phyloP scores from a whole-genome alignment of 2,329 filamentous ascomycete genomes.

The Pseudomassariella vexata region DNA sequence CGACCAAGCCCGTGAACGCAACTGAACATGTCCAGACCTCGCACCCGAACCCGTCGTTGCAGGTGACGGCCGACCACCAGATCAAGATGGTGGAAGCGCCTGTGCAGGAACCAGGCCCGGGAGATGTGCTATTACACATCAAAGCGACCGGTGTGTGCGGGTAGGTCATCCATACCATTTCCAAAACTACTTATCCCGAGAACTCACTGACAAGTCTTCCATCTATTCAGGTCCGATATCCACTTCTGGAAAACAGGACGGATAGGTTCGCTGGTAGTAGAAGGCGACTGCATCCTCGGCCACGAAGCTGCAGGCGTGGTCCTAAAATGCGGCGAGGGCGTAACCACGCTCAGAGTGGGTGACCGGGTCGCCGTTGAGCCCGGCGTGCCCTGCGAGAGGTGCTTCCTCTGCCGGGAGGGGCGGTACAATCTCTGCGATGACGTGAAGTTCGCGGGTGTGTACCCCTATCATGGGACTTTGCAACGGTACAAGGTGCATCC shows the following conservation, averaged over 20 bases:
- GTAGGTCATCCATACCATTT: slow-evolving; percentile 25
- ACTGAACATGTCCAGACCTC: slow-evolving; percentile 1
- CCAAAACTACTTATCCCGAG: too few species aligned
- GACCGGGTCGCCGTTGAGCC: slow-evolving; percentile 64
- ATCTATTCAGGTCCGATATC: slow-evolving; percentile 49
- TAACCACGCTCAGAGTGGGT: slow-evolving; percentile 35
- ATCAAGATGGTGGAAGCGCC: slow-evolving; percentile 53
- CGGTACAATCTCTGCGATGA: slow-evolving; percentile 60
- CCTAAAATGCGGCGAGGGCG: slow-evolving; percentile 48
- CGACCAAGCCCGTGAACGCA: not conserved
- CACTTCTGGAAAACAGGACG: slow-evolving; percentile 63
- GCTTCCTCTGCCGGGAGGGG: slow-evolving; percentile 53
- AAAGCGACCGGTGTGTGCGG: slow-evolving; percentile 61
- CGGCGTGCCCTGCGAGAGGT: slow-evolving; percentile 56
- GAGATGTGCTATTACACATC: slow-evolving; percentile 55
- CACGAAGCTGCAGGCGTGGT: slow-evolving; percentile 61
- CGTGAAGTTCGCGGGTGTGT: slow-evolving; percentile 56
- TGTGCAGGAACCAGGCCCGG: slow-evolving; percentile 44
- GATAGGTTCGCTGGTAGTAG: slow-evolving; percentile 57
- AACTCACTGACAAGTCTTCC: not conserved
- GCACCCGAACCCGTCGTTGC: slow-evolving; percentile 44
- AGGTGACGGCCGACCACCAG: slow-evolving; percentile 55
- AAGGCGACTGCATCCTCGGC: slow-evolving; percentile 59
- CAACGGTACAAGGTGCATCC: slow-evolving; percentile 58
- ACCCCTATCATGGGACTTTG: slow-evolving; percentile 54